Percentiles rank a stretch among this genome's conserved stretches.
Evolutionary conservation across 371 early-diverging fungal genomes (phyloP).

Genomic region (Fennellomyces sp.): DNA sequence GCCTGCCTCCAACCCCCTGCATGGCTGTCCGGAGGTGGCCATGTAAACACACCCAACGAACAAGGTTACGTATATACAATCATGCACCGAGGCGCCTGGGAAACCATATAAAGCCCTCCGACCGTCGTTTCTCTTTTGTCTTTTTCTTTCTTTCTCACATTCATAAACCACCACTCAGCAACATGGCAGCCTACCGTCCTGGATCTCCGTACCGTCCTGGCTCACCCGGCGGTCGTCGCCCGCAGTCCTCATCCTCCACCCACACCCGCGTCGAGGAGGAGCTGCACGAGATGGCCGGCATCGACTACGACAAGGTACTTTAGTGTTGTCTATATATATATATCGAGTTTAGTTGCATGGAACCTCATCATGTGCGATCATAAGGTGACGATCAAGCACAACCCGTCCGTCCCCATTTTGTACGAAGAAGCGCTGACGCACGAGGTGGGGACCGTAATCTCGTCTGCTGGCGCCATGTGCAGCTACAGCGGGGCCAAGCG

Average conservation of each 20-base stretch:
- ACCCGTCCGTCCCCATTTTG: slow-evolving; percentile 81
- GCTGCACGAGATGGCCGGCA: slow-evolving; percentile 53
- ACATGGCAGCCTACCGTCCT: slow-evolving; percentile 7
- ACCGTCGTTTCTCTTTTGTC: not conserved
- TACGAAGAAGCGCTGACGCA: slow-evolving; percentile 94
- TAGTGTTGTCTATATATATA: not conserved
- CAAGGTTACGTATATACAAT: too few relatives aligned
- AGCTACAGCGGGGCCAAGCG: slow-evolving; percentile 92
- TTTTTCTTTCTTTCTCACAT: not conserved
- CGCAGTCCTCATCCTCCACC: slow-evolving; percentile 34
- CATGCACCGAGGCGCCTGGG: not conserved
- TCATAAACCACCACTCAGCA: too few relatives aligned
- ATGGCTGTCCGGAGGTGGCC: too few relatives aligned
- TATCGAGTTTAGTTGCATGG: not conserved
- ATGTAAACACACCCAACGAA: too few relatives aligned
- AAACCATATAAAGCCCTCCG: not conserved
- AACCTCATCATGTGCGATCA: not conserved
- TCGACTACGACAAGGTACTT: slow-evolving; percentile 58
- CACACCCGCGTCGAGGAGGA: slow-evolving; percentile 57
- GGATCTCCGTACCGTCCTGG: slow-evolving; percentile 32
- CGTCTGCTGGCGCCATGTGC: slow-evolving; percentile 91
- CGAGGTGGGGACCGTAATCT: slow-evolving; percentile 90
- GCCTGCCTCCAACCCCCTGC: too few relatives aligned
- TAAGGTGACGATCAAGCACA: slow-evolving; percentile 66
- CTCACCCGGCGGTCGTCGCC: slow-evolving; percentile 47